Base-by-base conservation (phyloP, 345 rosid genomes). In the Populus tremula region DNA sequence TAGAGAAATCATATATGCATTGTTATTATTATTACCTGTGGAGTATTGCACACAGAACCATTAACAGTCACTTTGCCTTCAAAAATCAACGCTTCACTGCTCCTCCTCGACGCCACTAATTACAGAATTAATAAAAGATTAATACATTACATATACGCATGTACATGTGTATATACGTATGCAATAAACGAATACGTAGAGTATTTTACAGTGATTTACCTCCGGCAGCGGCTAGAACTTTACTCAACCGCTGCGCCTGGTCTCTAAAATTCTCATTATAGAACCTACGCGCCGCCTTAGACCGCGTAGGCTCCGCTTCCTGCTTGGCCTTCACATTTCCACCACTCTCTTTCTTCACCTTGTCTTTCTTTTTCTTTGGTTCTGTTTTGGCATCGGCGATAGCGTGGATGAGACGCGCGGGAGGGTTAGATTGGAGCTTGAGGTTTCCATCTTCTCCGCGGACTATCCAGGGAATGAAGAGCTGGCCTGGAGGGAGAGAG, bases 211-310 rank as follows among this genome's bases (percentile, higher is more conserved):
- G 17, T 12, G 29, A 29, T 43, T 59, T 92, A 95, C 98, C 99
- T 88, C 99, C 98, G 69, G 97, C 90, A 74, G 98, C 92, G 45
- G 99, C 98, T 14, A 96, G 94, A 75, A 96, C 93, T 80, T 96
- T 96, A 82, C 98, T 87, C 63, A 96, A 85, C 35, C 98, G 92
- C 83, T 93, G 94, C 41, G 97, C 88, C 5, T 77, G 83, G 20
- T 91, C 93, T 75, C 88, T 84, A 61, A 93, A 89, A 64, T 91
- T 87, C 71, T 92, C 96, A 75, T 96, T 96, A 80, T 93, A 93
- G 76, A 85, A 92, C 84, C 96, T 88, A 33, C 98, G 86, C 0
- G 99, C 94, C 9, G 96, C 99, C 80, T 95, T 95, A 8, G 99
- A 93, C 35, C 85, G 76, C 74, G 38, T 41, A 17, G 71, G 75